phyloP scores from a whole-genome alignment of 495 filamentous ascomycete genomes.

The Aspergillus campestris region DNA sequence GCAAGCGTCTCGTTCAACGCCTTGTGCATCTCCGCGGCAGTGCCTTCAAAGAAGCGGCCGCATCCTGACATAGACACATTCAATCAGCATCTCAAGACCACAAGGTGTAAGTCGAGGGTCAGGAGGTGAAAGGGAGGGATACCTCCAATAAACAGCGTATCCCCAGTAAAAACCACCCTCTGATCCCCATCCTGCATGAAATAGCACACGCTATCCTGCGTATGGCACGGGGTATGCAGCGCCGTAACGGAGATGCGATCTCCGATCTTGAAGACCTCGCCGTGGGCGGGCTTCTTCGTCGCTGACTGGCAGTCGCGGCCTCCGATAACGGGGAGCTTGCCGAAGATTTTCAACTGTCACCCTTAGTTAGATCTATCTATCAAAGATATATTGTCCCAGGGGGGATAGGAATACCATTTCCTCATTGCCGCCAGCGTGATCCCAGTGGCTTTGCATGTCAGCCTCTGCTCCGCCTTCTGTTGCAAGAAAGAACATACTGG shows the following conservation, averaged over 20 bases:
- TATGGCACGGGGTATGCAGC: conserved; percentile 95
- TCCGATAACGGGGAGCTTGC: conserved; percentile 66
- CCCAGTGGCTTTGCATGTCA: conserved; percentile 57
- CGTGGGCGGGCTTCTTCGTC: conserved; percentile 63
- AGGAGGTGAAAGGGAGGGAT: conserved; percentile 7
- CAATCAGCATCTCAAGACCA: neutral
- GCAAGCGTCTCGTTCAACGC: conserved; percentile 82
- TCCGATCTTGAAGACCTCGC: conserved; percentile 74
- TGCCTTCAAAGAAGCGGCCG: conserved; percentile 96
- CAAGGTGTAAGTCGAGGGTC: too few relatives aligned
- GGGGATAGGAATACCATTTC: conserved; percentile 49
- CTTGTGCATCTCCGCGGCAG: conserved; percentile 80
- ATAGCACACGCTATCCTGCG: conserved; percentile 96
- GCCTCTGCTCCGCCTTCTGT: neutral
- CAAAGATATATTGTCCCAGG: neutral
- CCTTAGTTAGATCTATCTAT: conserved; percentile 8
- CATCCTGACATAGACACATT: conserved; percentile 51
- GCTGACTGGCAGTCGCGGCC: conserved; percentile 80
- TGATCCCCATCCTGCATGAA: conserved; percentile 74
- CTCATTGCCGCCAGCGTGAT: conserved; percentile 88
- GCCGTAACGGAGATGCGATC: conserved; percentile 72
- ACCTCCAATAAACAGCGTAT: conserved; percentile 94
- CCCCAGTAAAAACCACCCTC: conserved; percentile 85
- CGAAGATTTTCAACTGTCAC: conserved; percentile 57
- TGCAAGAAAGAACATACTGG: conserved; percentile 53